Evolutionary conservation across 805 yeast genomes (phyloP).

Genomic region (Yamadazyma sp.): DNA sequence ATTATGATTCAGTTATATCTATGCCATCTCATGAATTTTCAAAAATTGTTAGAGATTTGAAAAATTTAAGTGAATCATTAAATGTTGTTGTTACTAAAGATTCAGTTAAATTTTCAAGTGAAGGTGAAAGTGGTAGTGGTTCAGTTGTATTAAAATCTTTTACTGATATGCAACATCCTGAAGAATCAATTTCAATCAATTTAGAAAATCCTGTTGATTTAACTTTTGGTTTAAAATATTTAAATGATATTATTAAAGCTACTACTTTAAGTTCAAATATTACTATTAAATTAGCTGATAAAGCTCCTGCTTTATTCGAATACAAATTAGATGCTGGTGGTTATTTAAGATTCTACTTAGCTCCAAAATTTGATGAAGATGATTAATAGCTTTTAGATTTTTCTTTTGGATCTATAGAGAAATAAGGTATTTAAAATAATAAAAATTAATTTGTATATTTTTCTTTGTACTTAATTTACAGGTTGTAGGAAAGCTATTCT

Average conservation of each 20-base stretch:
- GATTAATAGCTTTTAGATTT: too few relatives aligned
- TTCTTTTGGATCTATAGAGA: too few relatives aligned
- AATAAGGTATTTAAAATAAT: too few relatives aligned
- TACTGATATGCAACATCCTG: conserved; percentile 78
- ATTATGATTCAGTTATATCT: conserved; percentile 78
- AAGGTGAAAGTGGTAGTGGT: conserved; percentile 91
- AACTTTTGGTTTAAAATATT: conserved; percentile 88
- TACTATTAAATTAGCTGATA: conserved; percentile 82
- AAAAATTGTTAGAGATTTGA: conserved; percentile 84
- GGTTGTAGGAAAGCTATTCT: conserved; percentile 41
- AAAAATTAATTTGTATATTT: too few relatives aligned
- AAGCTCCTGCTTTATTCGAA: conserved; percentile 92
- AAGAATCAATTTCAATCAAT: conserved; percentile 68
- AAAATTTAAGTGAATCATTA: conserved; percentile 82
- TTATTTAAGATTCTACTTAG: conserved; percentile 89
- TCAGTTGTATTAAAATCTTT: conserved; percentile 81
- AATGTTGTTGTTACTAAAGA: conserved; percentile 86
- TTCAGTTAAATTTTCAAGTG: conserved; percentile 82
- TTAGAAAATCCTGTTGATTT: conserved; percentile 84
- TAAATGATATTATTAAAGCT: conserved; percentile 89
- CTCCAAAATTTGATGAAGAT: conserved; percentile 96
- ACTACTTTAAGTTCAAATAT: conserved; percentile 72
- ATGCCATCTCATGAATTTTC: conserved; percentile 89
- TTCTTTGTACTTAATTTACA: background rate
- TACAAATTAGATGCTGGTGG: conserved; percentile 84